Percentiles rank a stretch among this genome's conserved stretches.
phyloP scores from a whole-genome alignment of 495 filamentous ascomycete genomes.

The Penicillium coprophilum region DNA sequence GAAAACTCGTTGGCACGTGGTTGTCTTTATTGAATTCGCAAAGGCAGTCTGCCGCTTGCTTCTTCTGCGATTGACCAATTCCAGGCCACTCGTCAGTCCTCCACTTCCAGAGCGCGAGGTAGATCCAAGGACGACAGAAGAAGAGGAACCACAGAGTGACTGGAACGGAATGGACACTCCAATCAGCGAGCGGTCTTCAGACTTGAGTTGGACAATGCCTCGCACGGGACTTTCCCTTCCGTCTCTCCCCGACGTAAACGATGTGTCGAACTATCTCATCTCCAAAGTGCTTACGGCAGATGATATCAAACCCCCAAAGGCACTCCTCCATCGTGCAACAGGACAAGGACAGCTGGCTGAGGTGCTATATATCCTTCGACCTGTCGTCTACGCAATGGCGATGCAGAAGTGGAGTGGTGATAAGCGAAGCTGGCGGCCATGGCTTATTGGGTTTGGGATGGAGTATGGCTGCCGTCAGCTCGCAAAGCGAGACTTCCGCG shows the following conservation, averaged over 20 bases:
- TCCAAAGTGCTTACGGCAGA: slow-evolving; percentile 92
- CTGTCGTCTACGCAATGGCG: slow-evolving; percentile 83
- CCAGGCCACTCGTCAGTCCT: slow-evolving; percentile 78
- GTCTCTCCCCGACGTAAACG: slow-evolving; percentile 70
- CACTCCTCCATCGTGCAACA: slow-evolving; percentile 68
- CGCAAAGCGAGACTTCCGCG: slow-evolving; percentile 69
- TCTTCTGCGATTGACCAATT: slow-evolving; percentile 79
- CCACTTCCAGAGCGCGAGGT: slow-evolving; percentile 82
- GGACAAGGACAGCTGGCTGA: slow-evolving; percentile 80
- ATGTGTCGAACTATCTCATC: slow-evolving; percentile 82
- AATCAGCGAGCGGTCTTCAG: slow-evolving; percentile 45
- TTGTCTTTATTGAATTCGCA: slow-evolving; percentile 80
- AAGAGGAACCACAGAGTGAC: slow-evolving; percentile 46
- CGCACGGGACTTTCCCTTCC: slow-evolving; percentile 84
- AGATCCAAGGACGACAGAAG: slow-evolving; percentile 61
- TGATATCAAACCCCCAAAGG: slow-evolving; percentile 87
- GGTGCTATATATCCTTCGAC: slow-evolving; percentile 84
- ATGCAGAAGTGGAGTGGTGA: slow-evolving; percentile 66
- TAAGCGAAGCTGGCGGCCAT: slow-evolving; percentile 76
- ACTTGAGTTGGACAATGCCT: slow-evolving; percentile 84
- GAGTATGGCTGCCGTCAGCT: slow-evolving; percentile 86
- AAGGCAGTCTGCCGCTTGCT: slow-evolving; percentile 86
- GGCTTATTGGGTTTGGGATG: slow-evolving; percentile 82
- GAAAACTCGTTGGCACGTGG: slow-evolving; percentile 80
- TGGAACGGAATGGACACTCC: slow-evolving; percentile 52